These are phyloP conservation scores for Wickerhamomyces bisporus DNA, from an alignment of 805 yeast genomes.

Conservation along the genomic window DNA sequence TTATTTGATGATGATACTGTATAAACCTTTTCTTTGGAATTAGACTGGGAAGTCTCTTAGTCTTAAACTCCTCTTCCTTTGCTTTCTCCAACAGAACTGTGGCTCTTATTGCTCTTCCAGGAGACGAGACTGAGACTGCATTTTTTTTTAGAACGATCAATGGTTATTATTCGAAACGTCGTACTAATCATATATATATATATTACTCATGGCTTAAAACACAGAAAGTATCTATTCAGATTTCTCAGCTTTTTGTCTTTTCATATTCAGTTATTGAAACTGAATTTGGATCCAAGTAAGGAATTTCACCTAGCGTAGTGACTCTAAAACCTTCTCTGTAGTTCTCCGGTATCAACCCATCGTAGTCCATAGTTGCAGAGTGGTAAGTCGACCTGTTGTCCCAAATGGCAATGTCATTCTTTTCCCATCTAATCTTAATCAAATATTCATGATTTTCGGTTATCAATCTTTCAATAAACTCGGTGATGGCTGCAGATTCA, in stretches of 20 bases:
- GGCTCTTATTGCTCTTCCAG: too few relatives aligned
- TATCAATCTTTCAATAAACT: slow-evolving; percentile 1
- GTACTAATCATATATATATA: too few relatives aligned
- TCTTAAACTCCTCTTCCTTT: too few relatives aligned
- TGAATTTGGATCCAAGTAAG: slow-evolving; percentile 3
- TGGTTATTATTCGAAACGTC: too few relatives aligned
- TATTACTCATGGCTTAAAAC: too few relatives aligned
- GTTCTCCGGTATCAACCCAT: neutral
- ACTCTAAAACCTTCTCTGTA: slow-evolving; percentile 5
- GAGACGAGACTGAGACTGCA: too few relatives aligned
- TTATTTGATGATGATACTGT: too few relatives aligned
- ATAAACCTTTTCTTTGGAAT: too few relatives aligned
- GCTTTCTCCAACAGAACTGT: too few relatives aligned
- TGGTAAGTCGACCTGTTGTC: slow-evolving; percentile 4
- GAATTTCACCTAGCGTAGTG: slow-evolving; percentile 4
- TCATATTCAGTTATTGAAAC: slow-evolving; percentile 1
- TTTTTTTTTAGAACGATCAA: too few relatives aligned
- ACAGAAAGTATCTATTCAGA: too few relatives aligned
- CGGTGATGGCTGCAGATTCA: neutral
- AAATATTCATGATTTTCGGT: slow-evolving; percentile 3
- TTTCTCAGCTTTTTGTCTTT: neutral
- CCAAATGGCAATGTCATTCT: slow-evolving; percentile 1
- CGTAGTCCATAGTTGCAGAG: slow-evolving; percentile 4
- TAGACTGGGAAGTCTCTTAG: too few relatives aligned
- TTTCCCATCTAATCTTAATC: slow-evolving; percentile 3